Evolutionary conservation across 768 basidiomycete genomes (phyloP), one percentile per base, ranked within the genome.

Genomic region (Mycena venus): DNA sequence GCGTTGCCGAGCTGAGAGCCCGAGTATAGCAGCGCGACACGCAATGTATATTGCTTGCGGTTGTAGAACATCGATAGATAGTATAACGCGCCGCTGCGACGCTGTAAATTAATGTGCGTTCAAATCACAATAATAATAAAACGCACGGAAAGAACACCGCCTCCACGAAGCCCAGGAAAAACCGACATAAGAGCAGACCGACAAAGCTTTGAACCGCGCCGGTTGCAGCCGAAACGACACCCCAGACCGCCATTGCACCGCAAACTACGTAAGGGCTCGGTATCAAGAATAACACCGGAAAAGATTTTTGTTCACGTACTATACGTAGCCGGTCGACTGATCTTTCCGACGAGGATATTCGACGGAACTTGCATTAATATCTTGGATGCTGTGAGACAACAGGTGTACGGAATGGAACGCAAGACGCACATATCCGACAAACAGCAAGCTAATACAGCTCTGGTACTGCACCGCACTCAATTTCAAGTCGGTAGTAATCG

Each of bases 1-100:
- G 90, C 91, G 82, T 91, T 91, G 19, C 85, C 86, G 69, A 89
- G 86, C 36, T 90, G 81, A 66, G 87, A 89, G 40, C 89, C 89
- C 74, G 87, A 89, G 76, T 86, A 89, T 34, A 90, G 78, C 63
- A 88, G 83, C 42, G 88, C 86, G 14, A 84, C 85, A 21, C 87
- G 76, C 11, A 75, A 36, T 0, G 73, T 74, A 11, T 72, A 68
- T 34, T 77, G 73, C 38, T 53, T 70, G 59, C 72, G 72, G 53
- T 63, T 68, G 72, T 73, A 68, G 29, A 73, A 73, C 65, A 63
- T 73, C 58, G 75, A 74, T 1, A 62, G 29, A 38, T 40, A 72
- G 44, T 69, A 68, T 10, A 65, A 31, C 21, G 49, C 60, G 61
- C 60, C 75, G 1, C 62, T 65, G 47, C 83, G 23, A 32, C 87